Conservation (phyloP, 2,329 filamentous ascomycete species). For the Ascochyta rabiei region DNA sequence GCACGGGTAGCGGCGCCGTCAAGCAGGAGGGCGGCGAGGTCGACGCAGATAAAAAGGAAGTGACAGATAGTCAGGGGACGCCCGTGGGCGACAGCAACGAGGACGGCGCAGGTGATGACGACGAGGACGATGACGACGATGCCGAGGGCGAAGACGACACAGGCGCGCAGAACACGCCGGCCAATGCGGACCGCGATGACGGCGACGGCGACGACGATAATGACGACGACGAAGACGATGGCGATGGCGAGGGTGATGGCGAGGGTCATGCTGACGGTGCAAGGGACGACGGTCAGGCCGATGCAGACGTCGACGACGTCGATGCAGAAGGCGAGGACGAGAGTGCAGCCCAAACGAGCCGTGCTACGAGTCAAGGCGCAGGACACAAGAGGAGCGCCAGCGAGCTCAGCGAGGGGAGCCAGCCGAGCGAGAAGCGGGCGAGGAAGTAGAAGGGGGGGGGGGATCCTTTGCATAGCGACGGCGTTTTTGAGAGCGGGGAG, state of each 20-base stretch:
- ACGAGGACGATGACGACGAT: constrained; percentile 28
- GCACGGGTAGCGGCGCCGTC: constrained; percentile 21
- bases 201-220: constrained; percentile 44
- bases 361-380: constrained; percentile 33
- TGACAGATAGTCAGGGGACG: constrained; percentile 27
- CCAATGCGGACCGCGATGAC: constrained; percentile 17
- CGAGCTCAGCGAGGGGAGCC: constrained; percentile 67
- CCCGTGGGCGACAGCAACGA: constrained; percentile 42
- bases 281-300: constrained; percentile 17
- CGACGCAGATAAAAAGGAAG: constrained; percentile 14
- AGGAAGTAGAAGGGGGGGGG: constrained; percentile 41
- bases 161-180: constrained; percentile 2
- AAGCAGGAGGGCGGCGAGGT: constrained; percentile 11
- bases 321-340: constrained; percentile 46
- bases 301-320: constrained; percentile 29
- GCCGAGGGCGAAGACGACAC: constrained; percentile 22
- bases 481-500: neutral
- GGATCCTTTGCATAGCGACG: constrained; percentile 6
- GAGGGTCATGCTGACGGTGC: neutral
- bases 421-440: constrained; percentile 40
- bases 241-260: constrained; percentile 40
- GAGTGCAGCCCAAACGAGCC: constrained; percentile 35
- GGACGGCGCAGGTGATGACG: constrained; percentile 30
- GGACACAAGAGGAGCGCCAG: constrained; percentile 81
- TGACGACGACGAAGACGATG: constrained; percentile 45